Evolutionary conservation across 768 basidiomycete species (phyloP).

Genomic region (Mycena haematopus): DNA sequence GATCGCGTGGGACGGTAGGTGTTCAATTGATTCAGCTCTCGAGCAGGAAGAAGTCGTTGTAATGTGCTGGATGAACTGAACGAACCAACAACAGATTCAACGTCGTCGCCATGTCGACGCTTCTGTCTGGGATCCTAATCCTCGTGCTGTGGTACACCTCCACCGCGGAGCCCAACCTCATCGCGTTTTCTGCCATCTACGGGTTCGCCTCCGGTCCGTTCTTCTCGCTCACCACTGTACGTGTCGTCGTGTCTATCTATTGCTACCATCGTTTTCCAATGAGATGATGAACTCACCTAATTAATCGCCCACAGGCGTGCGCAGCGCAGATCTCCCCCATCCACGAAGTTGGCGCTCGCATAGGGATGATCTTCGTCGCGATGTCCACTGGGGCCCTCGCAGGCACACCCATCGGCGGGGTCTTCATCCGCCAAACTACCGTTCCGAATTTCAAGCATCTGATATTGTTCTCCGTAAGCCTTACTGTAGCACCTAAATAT

Average conservation of each 20-base stretch:
- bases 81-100: slow-evolving; percentile 28
- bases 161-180: slow-evolving; percentile 29
- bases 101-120: slow-evolving; percentile 27
- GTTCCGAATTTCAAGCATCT: slow-evolving; percentile 33
- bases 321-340: slow-evolving; percentile 33
- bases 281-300: no score
- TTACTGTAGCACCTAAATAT: background rate
- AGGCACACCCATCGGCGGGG: slow-evolving; percentile 22
- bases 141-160: slow-evolving; percentile 36
- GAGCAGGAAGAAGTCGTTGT: background rate
- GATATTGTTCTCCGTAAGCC: slow-evolving; percentile 34
- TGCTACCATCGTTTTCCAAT: no score
- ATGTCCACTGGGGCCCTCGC: slow-evolving; percentile 36
- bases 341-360: slow-evolving; percentile 35
- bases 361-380: slow-evolving; percentile 34
- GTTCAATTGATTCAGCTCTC: background rate
- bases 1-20: slow-evolving; percentile 34
- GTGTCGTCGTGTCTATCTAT: background rate
- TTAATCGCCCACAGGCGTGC: slow-evolving; percentile 24
- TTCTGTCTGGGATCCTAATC: slow-evolving; percentile 31
- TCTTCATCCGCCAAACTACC: background rate
- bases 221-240: slow-evolving; percentile 33
- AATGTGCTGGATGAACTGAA: background rate
- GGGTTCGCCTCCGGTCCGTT: slow-evolving; percentile 36
- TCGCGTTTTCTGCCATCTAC: slow-evolving; percentile 34